A percentile compares a stretch with the other conserved stretches of the same genome.
phyloP scores from a whole-genome alignment of 2,329 filamentous ascomycete genomes.

The Rutstroemia sp. region DNA sequence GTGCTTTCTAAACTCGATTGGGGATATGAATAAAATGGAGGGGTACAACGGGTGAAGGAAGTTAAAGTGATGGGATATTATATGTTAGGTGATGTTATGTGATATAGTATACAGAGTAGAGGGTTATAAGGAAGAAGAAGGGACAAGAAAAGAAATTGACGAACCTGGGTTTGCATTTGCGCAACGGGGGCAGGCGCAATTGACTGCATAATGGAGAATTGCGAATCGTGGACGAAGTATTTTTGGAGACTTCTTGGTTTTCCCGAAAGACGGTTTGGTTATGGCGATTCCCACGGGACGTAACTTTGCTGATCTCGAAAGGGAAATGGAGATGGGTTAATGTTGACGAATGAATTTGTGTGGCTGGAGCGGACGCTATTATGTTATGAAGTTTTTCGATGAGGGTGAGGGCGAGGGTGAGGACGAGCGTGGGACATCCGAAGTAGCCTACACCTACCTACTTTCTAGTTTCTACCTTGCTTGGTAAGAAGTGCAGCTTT shows the following conservation, averaged over 20 bases:
- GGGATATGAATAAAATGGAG: conserved; percentile 7
- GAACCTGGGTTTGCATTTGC: conserved; percentile 26
- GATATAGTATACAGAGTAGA: background rate
- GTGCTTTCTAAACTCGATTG: background rate
- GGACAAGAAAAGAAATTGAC: conserved; percentile 9
- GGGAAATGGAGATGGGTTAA: background rate
- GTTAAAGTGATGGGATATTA: background rate
- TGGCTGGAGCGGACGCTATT: too few species aligned
- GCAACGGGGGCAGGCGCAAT: conserved; percentile 27
- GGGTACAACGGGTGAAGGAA: conserved; percentile 6
- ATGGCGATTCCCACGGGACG: background rate
- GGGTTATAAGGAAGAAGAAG: background rate
- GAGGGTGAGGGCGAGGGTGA: too few species aligned
- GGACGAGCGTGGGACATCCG: too few species aligned
- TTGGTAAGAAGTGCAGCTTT: too few species aligned
- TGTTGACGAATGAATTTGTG: conserved; percentile 5
- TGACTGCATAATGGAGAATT: conserved; percentile 22
- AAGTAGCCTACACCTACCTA: too few species aligned
- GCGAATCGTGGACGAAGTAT: background rate
- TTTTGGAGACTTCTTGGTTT: background rate
- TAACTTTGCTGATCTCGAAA: background rate
- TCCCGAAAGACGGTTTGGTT: background rate
- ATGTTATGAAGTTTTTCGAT: too few species aligned
- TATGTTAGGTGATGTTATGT: background rate
- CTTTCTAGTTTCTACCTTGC: too few species aligned